Conservation (phyloP, 2,329 filamentous ascomycete species). For the Xylariaceae sp. region DNA sequence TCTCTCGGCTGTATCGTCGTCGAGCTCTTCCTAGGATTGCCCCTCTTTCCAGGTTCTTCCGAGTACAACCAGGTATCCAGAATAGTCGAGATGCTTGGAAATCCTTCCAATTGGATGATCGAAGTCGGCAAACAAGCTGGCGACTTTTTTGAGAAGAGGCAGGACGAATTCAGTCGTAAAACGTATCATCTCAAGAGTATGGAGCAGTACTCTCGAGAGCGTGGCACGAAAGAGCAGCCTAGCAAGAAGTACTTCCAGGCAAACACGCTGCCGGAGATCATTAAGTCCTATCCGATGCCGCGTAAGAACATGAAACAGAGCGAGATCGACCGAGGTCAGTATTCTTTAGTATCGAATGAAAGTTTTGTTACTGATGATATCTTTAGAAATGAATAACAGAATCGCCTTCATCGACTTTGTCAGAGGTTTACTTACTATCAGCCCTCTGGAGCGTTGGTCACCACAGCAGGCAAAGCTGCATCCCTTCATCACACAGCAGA, state of each 20-base stretch:
- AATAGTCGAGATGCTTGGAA: slow-evolving; percentile 96
- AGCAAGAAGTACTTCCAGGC: slow-evolving; percentile 99
- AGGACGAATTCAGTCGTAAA: slow-evolving; percentile 87
- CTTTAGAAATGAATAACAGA: slow-evolving; percentile 92
- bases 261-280: slow-evolving; percentile 91
- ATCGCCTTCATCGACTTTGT: slow-evolving; percentile 98
- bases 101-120: slow-evolving; percentile 97
- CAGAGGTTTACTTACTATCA: slow-evolving; percentile 85
- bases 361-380: slow-evolving; percentile 5
- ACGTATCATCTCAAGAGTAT: slow-evolving; percentile 92
- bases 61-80: slow-evolving; percentile 98
- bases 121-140: slow-evolving; percentile 98
- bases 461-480: slow-evolving; percentile 96
- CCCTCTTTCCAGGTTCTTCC: slow-evolving; percentile 92
- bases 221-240: slow-evolving; percentile 94
- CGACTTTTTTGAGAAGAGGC: slow-evolving; percentile 91
- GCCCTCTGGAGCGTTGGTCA: slow-evolving; percentile 94
- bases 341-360: slow-evolving; percentile 10
- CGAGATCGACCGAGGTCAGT: slow-evolving; percentile 88
- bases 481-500: slow-evolving; percentile 97
- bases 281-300: slow-evolving; percentile 96
- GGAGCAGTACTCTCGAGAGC: slow-evolving; percentile 95
- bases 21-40: slow-evolving; percentile 90
- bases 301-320: slow-evolving; percentile 98
- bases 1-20: slow-evolving; percentile 97